Conservation (phyloP, 2,329 filamentous ascomycete species). For the Colletotrichum limetticola region DNA sequence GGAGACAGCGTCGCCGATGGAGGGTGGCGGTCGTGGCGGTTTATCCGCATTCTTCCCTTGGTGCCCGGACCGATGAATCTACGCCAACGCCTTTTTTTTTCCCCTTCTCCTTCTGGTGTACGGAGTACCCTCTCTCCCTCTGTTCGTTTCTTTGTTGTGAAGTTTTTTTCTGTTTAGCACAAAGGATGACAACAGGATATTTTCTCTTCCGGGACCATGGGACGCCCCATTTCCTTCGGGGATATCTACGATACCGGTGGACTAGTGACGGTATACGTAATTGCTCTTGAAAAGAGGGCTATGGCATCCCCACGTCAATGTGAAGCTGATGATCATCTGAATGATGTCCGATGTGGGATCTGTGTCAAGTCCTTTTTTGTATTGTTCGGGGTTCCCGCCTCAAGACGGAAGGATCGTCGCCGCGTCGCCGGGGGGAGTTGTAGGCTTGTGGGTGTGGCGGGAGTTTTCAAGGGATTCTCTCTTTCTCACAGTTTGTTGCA, state of each 20-base stretch:
- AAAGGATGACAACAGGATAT: not conserved
- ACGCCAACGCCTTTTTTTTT: not conserved
- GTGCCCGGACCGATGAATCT: not conserved
- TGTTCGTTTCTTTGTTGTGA: not conserved
- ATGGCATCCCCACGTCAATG: no score
- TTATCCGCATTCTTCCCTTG: not conserved
- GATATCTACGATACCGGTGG: not conserved
- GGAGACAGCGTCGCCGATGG: constrained; percentile 17
- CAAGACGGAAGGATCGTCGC: not conserved
- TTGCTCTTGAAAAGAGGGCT: no score
- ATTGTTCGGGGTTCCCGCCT: not conserved
- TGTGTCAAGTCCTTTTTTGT: not conserved
- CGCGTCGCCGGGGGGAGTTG: not conserved
- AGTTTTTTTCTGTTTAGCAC: not conserved
- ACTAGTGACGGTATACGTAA: no score
- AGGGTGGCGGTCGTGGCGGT: not conserved
- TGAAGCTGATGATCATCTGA: not conserved
- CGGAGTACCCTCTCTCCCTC: not conserved
- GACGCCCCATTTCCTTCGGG: not conserved
- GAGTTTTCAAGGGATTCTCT: not conserved
- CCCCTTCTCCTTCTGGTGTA: not conserved
- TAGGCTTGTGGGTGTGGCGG: not conserved
- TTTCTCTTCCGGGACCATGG: not conserved
- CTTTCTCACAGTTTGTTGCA: not conserved
- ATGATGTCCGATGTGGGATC: not conserved